Evolutionary conservation across 1,284 basidiomycete genomes (phyloP).

Genomic region (Ustilago loliicola): DNA sequence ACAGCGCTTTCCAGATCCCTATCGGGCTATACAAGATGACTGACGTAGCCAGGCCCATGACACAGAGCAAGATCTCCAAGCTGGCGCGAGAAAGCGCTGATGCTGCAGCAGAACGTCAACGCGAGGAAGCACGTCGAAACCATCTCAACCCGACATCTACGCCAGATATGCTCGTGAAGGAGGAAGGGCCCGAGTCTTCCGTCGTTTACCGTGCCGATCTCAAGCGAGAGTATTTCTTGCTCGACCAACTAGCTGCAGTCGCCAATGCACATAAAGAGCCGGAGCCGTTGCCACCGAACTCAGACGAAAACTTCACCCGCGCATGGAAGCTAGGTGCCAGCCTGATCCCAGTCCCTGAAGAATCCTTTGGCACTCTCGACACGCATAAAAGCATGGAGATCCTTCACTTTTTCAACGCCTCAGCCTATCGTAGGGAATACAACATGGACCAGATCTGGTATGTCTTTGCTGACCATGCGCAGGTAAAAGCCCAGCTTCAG

Average conservation of each 20-base stretch:
- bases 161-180: conserved; percentile 15
- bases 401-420: conserved; percentile 81
- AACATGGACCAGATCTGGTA: conserved; percentile 89
- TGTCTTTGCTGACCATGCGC: conserved; percentile 82
- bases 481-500: conserved; percentile 81
- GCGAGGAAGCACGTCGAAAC: conserved; percentile 23
- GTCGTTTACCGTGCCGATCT: conserved; percentile 42
- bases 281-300: conserved; percentile 74
- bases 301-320: conserved; percentile 78
- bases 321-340: conserved; percentile 94
- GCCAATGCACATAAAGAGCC: conserved; percentile 72
- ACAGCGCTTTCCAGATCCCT: conserved; percentile 81
- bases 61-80: conserved; percentile 73
- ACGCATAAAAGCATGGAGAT: conserved; percentile 88
- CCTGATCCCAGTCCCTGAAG: conserved; percentile 80
- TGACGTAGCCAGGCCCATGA: conserved; percentile 78
- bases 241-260: conserved; percentile 60
- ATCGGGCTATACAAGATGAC: conserved; percentile 88
- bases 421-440: conserved; percentile 74
- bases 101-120: conserved; percentile 28
- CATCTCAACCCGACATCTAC: conserved; percentile 38
- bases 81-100: conserved; percentile 48
- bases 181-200: conserved; percentile 14
- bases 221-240: conserved; percentile 43
- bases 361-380: conserved; percentile 79